phyloP scores from a whole-genome alignment of 2,329 filamentous ascomycete species.

The Periconia macrospinosa region DNA sequence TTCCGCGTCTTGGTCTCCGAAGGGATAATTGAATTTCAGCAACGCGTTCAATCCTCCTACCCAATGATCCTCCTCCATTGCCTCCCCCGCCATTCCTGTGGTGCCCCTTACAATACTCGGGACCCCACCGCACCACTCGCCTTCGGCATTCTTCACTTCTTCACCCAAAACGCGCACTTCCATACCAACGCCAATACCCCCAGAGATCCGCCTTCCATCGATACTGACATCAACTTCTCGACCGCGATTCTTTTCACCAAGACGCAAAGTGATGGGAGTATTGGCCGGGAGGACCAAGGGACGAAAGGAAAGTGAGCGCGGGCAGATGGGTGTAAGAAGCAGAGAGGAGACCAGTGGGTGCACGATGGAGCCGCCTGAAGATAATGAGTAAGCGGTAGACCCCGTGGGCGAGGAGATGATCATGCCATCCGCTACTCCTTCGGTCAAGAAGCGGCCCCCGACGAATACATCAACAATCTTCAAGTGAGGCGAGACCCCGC shows the following conservation, averaged over 20 bases:
- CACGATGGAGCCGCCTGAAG: conserved; percentile 87
- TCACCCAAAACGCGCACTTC: conserved; percentile 91
- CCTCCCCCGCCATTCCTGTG: conserved; percentile 29
- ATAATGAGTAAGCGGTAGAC: conserved; percentile 94
- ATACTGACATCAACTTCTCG: conserved; percentile 55
- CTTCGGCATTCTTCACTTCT: conserved; percentile 56
- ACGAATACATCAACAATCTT: conserved; percentile 91
- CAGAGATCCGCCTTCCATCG: conserved; percentile 49
- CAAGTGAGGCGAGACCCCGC: conserved; percentile 85
- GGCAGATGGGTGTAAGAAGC: conserved; percentile 91
- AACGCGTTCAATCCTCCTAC: conserved; percentile 91
- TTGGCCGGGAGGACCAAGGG: conserved; percentile 87
- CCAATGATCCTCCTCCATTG: conserved; percentile 82
- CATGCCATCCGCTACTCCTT: conserved; percentile 93
- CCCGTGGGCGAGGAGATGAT: conserved; percentile 92
- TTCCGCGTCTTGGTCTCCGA: conserved; percentile 61
- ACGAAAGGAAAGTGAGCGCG: conserved; percentile 86
- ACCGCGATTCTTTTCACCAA: conserved; percentile 65
- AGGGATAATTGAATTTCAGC: conserved; percentile 96
- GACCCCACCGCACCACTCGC: conserved; percentile 74
- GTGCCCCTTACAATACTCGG: conserved; percentile 80
- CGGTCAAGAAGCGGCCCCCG: conserved; percentile 85
- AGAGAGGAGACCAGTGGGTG: conserved; percentile 89
- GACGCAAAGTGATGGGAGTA: conserved; percentile 76
- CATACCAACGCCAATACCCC: conserved; percentile 51